Evolutionary conservation across 768 basidiomycete genomes (phyloP).

Genomic region (Heimioporus sp.): DNA sequence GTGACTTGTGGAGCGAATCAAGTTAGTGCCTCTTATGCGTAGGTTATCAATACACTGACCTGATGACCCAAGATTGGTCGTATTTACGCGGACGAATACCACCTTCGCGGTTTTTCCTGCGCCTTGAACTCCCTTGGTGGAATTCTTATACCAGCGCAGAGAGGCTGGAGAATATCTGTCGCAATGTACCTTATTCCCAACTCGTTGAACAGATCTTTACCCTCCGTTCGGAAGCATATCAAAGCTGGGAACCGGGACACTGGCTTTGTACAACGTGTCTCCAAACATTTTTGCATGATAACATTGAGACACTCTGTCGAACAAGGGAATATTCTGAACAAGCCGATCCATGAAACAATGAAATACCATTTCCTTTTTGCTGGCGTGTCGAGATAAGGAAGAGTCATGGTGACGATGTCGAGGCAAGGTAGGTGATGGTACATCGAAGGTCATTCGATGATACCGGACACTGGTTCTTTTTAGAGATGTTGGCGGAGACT

Average conservation of each 20-base stretch:
- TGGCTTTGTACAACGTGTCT: conserved; percentile 17
- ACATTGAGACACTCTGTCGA: conserved; percentile 6
- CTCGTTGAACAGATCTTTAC: conserved; percentile 4
- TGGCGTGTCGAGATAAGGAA: too few species aligned
- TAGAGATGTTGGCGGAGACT: too few species aligned
- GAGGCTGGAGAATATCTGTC: conserved; percentile 5
- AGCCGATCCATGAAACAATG: background rate
- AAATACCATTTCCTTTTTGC: too few species aligned
- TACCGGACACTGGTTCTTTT: too few species aligned
- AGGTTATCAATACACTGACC: background rate
- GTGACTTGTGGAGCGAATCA: conserved; percentile 8
- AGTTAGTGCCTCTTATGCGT: conserved; percentile 1
- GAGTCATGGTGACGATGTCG: too few species aligned
- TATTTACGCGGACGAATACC: conserved; percentile 13
- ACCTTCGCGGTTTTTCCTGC: conserved; percentile 11
- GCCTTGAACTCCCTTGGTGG: conserved; percentile 17
- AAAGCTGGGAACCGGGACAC: conserved; percentile 3
- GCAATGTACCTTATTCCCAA: conserved; percentile 2
- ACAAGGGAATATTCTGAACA: background rate
- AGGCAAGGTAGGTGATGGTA: too few species aligned
- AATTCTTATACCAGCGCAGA: conserved; percentile 3
- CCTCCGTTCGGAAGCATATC: conserved; percentile 5
- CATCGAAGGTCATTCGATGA: too few species aligned
- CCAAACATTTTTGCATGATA: conserved; percentile 2
- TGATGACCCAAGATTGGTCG: conserved; percentile 9